These are phyloP conservation scores for Limonomyces culmigenus DNA, from an alignment of 1,284 basidiomycete species.

Conservation along the genomic window DNA sequence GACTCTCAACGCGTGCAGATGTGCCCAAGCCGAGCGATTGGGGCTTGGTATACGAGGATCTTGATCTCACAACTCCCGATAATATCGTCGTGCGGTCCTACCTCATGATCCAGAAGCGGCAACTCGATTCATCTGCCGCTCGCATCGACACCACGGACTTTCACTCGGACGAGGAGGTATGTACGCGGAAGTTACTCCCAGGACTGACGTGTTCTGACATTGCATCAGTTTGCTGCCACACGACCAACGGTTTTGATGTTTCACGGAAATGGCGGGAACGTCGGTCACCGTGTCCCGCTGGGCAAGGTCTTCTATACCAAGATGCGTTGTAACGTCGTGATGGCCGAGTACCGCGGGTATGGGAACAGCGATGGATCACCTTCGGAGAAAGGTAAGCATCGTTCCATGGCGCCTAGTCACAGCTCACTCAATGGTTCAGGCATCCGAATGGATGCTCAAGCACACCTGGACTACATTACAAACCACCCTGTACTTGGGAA, in stretches of 20 bases:
- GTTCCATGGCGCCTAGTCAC: conserved; percentile 4
- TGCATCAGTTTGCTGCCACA: conserved; percentile 38
- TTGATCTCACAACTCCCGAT: conserved; percentile 51
- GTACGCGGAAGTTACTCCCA: conserved; percentile 2
- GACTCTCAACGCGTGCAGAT: conserved; percentile 20
- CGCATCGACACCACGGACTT: conserved; percentile 7
- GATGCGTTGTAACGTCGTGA: conserved; percentile 79
- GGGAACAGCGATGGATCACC: conserved; percentile 72
- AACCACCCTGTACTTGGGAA: conserved; percentile 51
- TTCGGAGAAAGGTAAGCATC: conserved; percentile 53
- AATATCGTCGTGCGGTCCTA: conserved; percentile 42
- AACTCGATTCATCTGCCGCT: conserved; percentile 11
- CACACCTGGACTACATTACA: conserved; percentile 62
- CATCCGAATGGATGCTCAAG: conserved; percentile 66
- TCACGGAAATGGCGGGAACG: conserved; percentile 77
- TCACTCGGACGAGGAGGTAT: conserved; percentile 14
- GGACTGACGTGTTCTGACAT: background rate
- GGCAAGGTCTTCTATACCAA: conserved; percentile 73
- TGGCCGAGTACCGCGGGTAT: conserved; percentile 84
- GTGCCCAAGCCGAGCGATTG: conserved; percentile 58
- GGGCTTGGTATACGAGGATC: conserved; percentile 57
- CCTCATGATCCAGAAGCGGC: conserved; percentile 31
- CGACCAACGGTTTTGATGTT: conserved; percentile 82
- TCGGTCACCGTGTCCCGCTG: conserved; percentile 79
- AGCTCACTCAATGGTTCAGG: conserved; percentile 22